Base-by-base conservation (phyloP, 345 rosid genomes). In the Firmiana major region DNA sequence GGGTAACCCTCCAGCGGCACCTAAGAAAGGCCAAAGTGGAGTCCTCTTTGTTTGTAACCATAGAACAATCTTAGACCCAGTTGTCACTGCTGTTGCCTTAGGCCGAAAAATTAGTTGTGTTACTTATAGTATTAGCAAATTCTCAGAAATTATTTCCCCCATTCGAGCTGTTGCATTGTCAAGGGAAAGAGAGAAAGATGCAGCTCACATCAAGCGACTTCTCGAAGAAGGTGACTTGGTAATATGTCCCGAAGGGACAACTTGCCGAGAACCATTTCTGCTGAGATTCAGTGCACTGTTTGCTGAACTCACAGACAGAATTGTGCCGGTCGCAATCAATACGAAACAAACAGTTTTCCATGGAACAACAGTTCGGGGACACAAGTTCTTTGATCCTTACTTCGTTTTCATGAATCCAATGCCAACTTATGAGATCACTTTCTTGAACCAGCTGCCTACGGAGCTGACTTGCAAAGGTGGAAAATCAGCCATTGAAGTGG, bases 171-270 rank as follows among this genome's bases (percentile, higher is more conserved):
- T 96, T n/a, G 99, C 99, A 1, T 81, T 96, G 77, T 84, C 99
- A 3, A 85, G 99, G 53, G 98, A 96, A 53, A 79, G 98, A 15
- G 93, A 91, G 51, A 88, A 71, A 78, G 99, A 96, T 26, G 97
- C 99, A 0, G 91, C 80, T 0, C 80, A 91, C 71, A 96, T 96
- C 72, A 91, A 90, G 79, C 84, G 85, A 21, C 83, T 96, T 31
- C 87, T 96, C 0, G 88, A 91, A 74, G 97, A 96, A 81, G 99
- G 99, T 0, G 99, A 96, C 75, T 75, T 96, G 71, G 97, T 94
- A 58, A 89, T 96, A 3, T 96, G 99, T 79, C 98, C 98, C 0
- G 99, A 96, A 73, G 99, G 99, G 34, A 96, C 99, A 3, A 96
- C 99, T 0, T 93, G 99, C 26, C 85, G 99, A 0, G 98, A 96